Percentiles rank a stretch among this genome's conserved stretches.
These are phyloP conservation scores for Mariannaea sp. DNA, from an alignment of 2,329 filamentous ascomycete species.

Conservation along the genomic window DNA sequence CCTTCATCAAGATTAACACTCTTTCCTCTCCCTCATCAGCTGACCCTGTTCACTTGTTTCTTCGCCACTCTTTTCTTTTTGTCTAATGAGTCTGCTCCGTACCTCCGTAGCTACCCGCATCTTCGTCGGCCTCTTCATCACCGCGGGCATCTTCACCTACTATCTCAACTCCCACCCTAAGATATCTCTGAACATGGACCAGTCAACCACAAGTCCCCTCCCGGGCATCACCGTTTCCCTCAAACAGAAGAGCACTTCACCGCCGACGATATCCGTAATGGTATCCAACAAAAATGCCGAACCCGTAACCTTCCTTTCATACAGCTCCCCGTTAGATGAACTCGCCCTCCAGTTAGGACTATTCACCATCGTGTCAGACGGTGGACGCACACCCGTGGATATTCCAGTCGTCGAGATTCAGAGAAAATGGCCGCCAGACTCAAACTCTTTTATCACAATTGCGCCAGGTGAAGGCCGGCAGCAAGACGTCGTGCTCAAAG, in stretches of 20 bases:
- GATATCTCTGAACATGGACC: conserved; percentile 17
- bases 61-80: not conserved
- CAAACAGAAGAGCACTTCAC: conserved; percentile 41
- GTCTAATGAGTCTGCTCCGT: conserved; percentile 27
- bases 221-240: conserved; percentile 42
- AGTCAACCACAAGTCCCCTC: conserved; percentile 20
- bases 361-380: conserved; percentile 46
- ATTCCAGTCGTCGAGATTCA: conserved; percentile 46
- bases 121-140: conserved; percentile 29
- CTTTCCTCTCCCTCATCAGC: not conserved
- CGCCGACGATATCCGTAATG: conserved; percentile 43
- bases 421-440: conserved; percentile 48
- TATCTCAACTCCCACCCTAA: conserved; percentile 23
- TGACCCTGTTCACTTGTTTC: not conserved
- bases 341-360: conserved; percentile 49
- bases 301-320: conserved; percentile 49
- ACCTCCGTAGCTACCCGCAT: conserved; percentile 26
- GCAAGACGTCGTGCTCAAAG: conserved; percentile 45
- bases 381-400: conserved; percentile 41
- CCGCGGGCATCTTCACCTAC: conserved; percentile 29
- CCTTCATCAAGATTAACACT: not conserved
- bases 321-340: conserved; percentile 52
- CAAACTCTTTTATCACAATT: conserved; percentile 47
- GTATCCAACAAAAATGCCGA: conserved; percentile 48
- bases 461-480: conserved; percentile 43